phyloP scores from a whole-genome alignment of 768 basidiomycete species.

The Dentipellis fragilis region DNA sequence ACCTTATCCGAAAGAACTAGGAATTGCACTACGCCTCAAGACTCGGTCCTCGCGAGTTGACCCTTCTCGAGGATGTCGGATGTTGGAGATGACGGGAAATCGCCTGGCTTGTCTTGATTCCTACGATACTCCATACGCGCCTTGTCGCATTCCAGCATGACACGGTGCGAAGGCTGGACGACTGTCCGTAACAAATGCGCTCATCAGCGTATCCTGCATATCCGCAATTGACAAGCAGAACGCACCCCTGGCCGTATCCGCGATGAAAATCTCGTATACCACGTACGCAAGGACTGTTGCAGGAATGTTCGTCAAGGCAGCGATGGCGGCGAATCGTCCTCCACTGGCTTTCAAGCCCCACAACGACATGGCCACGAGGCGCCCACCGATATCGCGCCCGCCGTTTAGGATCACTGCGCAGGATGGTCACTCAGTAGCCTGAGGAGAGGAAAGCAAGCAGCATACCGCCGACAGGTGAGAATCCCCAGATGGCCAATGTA shows the following conservation, averaged over 20 bases:
- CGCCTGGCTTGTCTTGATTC: too few relatives aligned
- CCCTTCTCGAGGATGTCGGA: too few relatives aligned
- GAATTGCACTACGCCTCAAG: too few relatives aligned
- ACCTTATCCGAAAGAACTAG: too few relatives aligned
- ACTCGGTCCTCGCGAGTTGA: too few relatives aligned
- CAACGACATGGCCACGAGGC: slow-evolving; percentile 13
- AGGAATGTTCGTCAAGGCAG: slow-evolving; percentile 18
- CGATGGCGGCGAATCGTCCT: slow-evolving; percentile 16
- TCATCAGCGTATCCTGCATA: too few relatives aligned
- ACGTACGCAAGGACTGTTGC: slow-evolving; percentile 13
- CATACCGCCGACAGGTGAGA: slow-evolving; percentile 13
- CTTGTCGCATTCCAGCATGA: too few relatives aligned
- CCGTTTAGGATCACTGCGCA: slow-evolving; percentile 14
- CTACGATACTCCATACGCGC: too few relatives aligned
- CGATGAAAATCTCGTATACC: slow-evolving; percentile 14
- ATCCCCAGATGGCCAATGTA: slow-evolving; percentile 13
- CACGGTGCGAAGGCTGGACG: too few relatives aligned
- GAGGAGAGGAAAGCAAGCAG: not conserved
- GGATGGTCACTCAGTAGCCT: too few relatives aligned
- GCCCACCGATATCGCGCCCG: slow-evolving; percentile 16
- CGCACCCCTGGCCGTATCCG: slow-evolving; percentile 12
- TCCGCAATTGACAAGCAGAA: not conserved
- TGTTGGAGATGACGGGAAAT: too few relatives aligned
- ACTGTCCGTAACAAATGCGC: too few relatives aligned
- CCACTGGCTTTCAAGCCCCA: slow-evolving; percentile 15